phyloP scores from a whole-genome alignment of 306 rosid genomes.

The Cucurbita ficifolia region DNA sequence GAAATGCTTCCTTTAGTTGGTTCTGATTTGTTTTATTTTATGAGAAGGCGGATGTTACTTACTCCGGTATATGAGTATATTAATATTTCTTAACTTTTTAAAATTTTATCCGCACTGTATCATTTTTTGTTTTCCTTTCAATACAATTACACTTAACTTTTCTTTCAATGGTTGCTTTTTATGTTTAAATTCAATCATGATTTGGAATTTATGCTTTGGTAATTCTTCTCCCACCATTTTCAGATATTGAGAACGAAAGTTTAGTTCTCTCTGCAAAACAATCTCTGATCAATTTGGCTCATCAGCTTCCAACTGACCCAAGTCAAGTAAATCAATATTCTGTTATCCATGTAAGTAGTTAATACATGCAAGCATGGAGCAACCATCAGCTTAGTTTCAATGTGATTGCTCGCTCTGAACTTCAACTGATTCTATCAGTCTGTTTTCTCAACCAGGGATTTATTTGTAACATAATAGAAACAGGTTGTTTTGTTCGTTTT shows the following conservation, averaged over 20 bases:
- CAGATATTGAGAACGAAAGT: slow-evolving; percentile 55
- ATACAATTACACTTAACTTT: neutral
- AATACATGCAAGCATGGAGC: neutral
- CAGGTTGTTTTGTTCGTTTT: slow-evolving; percentile 91
- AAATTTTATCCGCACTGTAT: neutral
- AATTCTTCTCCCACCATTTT: neutral
- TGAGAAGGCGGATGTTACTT: neutral
- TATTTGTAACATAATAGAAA: slow-evolving; percentile 68
- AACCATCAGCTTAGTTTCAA: neutral
- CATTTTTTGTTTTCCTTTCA: neutral
- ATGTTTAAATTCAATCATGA: neutral
- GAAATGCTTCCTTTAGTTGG: neutral
- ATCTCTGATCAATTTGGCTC: slow-evolving; percentile 54
- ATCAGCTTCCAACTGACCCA: slow-evolving; percentile 54
- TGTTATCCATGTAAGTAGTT: slow-evolving; percentile 58
- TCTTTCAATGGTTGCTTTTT: neutral
- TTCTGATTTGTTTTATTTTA: neutral
- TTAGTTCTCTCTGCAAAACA: slow-evolving; percentile 67
- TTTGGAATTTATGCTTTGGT: neutral
- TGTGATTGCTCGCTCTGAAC: neutral
- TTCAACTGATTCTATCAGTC: neutral
- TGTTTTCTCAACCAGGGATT: slow-evolving; percentile 49
- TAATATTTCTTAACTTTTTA: neutral
- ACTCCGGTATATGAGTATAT: neutral
- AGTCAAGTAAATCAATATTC: slow-evolving; percentile 56